These are phyloP conservation scores for Fusarium xyrophilum DNA, from an alignment of 2,329 filamentous ascomycete genomes.

Conservation along the genomic window DNA sequence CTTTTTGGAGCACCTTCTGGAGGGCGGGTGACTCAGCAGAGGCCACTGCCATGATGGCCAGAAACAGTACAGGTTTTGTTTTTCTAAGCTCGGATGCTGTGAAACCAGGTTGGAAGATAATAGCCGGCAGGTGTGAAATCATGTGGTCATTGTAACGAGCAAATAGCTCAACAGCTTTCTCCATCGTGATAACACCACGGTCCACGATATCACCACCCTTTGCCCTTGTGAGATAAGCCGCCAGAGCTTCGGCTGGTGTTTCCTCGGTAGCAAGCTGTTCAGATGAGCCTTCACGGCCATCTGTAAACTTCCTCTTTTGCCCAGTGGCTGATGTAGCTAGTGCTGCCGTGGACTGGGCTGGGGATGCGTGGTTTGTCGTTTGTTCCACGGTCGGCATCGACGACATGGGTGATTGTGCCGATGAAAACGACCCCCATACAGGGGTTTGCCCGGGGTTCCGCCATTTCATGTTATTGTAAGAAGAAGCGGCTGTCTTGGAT, in stretches of 20 bases:
- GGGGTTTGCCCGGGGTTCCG: constrained; percentile 8
- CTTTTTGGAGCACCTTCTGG: constrained; percentile 69
- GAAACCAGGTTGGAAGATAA: constrained; percentile 63
- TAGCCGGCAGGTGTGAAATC: constrained; percentile 66
- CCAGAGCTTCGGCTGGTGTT: constrained; percentile 26
- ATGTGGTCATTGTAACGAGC: constrained; percentile 66
- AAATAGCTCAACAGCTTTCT: constrained; percentile 63
- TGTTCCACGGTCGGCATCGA: constrained; percentile 19
- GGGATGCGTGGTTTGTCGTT: constrained; percentile 16
- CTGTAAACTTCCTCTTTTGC: constrained; percentile 45
- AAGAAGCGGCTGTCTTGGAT: not conserved
- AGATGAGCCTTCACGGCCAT: constrained; percentile 26
- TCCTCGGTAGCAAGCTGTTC: constrained; percentile 25
- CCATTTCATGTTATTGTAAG: constrained; percentile 17
- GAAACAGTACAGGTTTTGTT: constrained; percentile 70
- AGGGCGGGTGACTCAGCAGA: constrained; percentile 62
- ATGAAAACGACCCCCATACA: constrained; percentile 28
- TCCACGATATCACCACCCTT: constrained; percentile 61
- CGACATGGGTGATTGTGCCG: constrained; percentile 20
- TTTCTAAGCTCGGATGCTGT: constrained; percentile 63
- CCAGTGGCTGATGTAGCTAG: constrained; percentile 29
- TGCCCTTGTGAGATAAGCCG: constrained; percentile 34
- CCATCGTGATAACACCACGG: constrained; percentile 63
- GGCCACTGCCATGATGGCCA: constrained; percentile 72
- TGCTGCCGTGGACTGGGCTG: constrained; percentile 9